Evolutionary conservation across 768 basidiomycete genomes (phyloP).

Genomic region (Phanerodontia chrysosporium): DNA sequence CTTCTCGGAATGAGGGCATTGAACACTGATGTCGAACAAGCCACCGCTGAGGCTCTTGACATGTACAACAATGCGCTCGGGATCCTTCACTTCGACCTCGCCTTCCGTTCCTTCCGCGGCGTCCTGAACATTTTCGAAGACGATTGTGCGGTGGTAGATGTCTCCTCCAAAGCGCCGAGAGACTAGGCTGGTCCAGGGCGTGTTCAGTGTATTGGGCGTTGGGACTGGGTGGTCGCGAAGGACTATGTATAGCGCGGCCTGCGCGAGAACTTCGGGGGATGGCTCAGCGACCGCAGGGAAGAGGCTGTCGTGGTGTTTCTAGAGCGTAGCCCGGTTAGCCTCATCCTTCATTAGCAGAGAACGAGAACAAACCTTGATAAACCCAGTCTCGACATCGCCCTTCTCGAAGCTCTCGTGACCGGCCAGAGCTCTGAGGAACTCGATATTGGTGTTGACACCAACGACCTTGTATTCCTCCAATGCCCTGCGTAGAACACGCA

Average conservation of each 20-base stretch:
- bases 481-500: constrained; percentile 75
- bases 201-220: constrained; percentile 15
- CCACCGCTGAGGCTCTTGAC: constrained; percentile 21
- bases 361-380: constrained; percentile 62
- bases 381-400: constrained; percentile 87
- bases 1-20: constrained; percentile 27
- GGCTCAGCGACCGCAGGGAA: constrained; percentile 65
- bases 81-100: constrained; percentile 14
- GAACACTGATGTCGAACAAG: constrained; percentile 45
- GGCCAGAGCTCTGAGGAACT: constrained; percentile 78
- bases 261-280: constrained; percentile 61
- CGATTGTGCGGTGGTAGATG: constrained; percentile 55
- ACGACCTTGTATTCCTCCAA: constrained; percentile 88
- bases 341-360: not conserved
- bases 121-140: constrained; percentile 38
- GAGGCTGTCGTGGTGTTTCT: constrained; percentile 84
- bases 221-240: constrained; percentile 52
- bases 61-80: constrained; percentile 31
- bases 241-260: constrained; percentile 73
- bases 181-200: constrained; percentile 66
- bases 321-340: not conserved
- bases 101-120: constrained; percentile 42
- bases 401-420: constrained; percentile 72
- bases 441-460: constrained; percentile 87
- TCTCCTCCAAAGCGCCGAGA: constrained; percentile 81